Evolutionary conservation across 2,329 filamentous ascomycete genomes (phyloP), one percentile per base, ranked within the genome.

Genomic region (Sporothrix globosa): DNA sequence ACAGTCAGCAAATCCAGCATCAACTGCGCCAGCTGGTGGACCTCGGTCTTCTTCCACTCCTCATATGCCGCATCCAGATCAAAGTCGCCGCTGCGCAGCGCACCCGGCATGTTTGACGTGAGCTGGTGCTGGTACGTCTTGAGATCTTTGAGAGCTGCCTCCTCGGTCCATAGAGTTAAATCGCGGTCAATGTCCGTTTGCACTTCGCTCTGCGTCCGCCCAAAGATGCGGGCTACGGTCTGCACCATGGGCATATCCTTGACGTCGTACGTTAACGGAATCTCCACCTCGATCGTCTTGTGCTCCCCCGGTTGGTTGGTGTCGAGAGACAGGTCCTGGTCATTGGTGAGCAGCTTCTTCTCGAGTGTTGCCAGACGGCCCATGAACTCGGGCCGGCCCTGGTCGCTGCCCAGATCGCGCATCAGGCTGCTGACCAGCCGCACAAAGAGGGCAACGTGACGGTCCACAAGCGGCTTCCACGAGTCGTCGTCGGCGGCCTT

Each of bases 211-310:
- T 91, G 88, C 56, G 89, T 89, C 71, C 95, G 85, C 58, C 91
- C 91, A 80, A 98, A 99, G 73, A 97, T 92, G 75, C 87, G 90
- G 67, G 91, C 92, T 34, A 99, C 94, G 48, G 91, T 87, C 78
- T 96, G 91, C 39, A 97, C 96, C 81, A 97, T 87, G 50, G 90
- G 90, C 96, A 99, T 99, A 78, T 99, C 96, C 80, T 96, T 97
- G 77, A 98, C 91, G 79, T 97, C 92, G 79, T 97, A 92, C 77
- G 89, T 96, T 71, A 96, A 83, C 13, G 95, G 93, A 2, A 93
- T 88, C 70, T 92, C 86, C 27, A 95, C 91, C 79, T 97, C 95
- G 73, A 96, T 86, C 10, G 90, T 91, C 63, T 87, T 87, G 48
- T 88, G 88, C 85, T 75, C 83, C 61, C 85, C 84, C 69, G 86